Evolutionary conservation across 805 yeast species (phyloP), one percentile per base, ranked within the genome.

Genomic region (Pichia nanzhaoensis): DNA sequence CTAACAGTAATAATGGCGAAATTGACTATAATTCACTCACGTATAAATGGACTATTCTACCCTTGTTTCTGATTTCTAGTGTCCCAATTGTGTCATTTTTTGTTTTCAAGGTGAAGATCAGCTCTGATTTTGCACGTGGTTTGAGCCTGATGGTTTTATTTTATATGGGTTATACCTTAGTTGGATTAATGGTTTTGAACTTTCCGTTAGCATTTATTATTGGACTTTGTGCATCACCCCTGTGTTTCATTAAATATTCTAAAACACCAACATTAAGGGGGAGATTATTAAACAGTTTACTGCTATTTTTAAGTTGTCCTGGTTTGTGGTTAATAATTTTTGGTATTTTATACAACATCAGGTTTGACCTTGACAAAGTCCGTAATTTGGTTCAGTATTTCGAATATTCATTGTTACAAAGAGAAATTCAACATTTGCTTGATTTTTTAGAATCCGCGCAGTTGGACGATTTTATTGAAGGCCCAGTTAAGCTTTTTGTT

Each of bases 141-240:
- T 34, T 61, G 20, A 55, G 56, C 31, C 52, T 60, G 9, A 52
- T 58, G 37, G 51, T 63, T 5, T 68, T 84, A 32, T 68, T 84
- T 31, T 76, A 78, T 41, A 65, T 84, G 42, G 80, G 95, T 28
- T 71, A 88, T 58, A 70, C 80, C 28, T 70, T 89, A 35, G 77
- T 87, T 8, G 78, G 95, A 0, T 66, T 89, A 35, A 67, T 91
- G 43, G 88, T 89, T 50, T 73, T 91, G 20, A 89, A 93, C 64
- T 93, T 90, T 60, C 73, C 97, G 1, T 70, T 93, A 49, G 86
- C 96, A 0, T 71, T 86, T 41, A 57, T 72, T 5, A 68, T 90
- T 46, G 91, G 95, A 0, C 43, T 87, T 1, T 58, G 77, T n/a
- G 77, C 85, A 2, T 66, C 80, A n/a, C 95, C 97, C 9, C 66